Conservation (phyloP, 2,329 filamentous ascomycete species). For the Diaporthe eres region DNA sequence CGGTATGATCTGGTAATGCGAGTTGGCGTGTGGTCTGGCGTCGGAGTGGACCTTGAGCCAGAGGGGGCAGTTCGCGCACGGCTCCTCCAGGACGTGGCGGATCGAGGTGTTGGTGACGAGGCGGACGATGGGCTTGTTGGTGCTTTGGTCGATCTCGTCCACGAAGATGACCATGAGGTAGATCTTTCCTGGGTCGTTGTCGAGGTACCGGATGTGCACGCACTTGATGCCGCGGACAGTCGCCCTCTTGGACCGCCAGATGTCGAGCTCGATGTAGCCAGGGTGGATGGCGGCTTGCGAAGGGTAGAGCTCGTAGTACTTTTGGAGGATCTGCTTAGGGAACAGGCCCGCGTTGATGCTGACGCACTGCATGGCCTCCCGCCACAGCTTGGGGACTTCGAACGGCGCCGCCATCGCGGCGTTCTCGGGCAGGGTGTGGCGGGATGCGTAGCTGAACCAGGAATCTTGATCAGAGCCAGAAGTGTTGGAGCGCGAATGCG, state of each 20-base stretch:
- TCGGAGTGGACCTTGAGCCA: slow-evolving; percentile 35
- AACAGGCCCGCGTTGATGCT: slow-evolving; percentile 39
- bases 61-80: slow-evolving; percentile 37
- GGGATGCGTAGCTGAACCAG: background rate
- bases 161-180: slow-evolving; percentile 36
- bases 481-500: background rate
- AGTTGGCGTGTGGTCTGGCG: background rate
- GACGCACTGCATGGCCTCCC: slow-evolving; percentile 39
- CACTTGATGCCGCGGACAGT: slow-evolving; percentile 24
- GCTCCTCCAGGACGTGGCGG: slow-evolving; percentile 39
- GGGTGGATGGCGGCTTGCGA: slow-evolving; percentile 3
- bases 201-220: slow-evolving; percentile 36
- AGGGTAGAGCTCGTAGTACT: slow-evolving; percentile 33
- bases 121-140: slow-evolving; percentile 16
- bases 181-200: slow-evolving; percentile 36
- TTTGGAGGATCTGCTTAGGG: slow-evolving; percentile 34
- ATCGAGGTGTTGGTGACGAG: slow-evolving; percentile 41
- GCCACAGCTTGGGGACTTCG: slow-evolving; percentile 38
- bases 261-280: slow-evolving; percentile 35
- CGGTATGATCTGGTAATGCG: slow-evolving; percentile 34
- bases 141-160: background rate
- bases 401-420: slow-evolving; percentile 23
- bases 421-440: background rate
- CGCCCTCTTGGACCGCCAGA: slow-evolving; percentile 30
- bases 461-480: background rate